Evolutionary conservation across 2,329 filamentous ascomycete genomes (phyloP), one percentile per base, ranked within the genome.

Genomic region (Venturia carpophila): DNA sequence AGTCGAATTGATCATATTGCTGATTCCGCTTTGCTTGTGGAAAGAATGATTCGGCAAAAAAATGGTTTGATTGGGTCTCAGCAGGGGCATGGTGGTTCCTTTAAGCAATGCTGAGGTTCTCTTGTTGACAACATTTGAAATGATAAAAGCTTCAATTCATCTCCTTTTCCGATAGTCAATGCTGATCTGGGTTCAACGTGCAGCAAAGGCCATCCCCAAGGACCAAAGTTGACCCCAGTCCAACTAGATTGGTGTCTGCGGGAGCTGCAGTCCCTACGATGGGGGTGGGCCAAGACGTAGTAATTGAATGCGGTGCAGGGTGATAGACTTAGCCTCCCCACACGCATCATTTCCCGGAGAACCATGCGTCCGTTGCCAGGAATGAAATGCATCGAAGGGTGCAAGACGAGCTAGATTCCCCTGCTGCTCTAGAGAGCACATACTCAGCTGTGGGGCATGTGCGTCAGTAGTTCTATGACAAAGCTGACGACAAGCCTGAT

Each of bases 191-290:
- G 52, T 37, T 34, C 52, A 58, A n/a, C 30, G 30, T 37, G 30
- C 52, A 58, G 52, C 52, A 58, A n/a, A 58, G 52, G 21, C 27
- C 52, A 58, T 58, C 52, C n/a, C 24, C 52, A 58, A 58, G 49
- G 52, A 58, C 3, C 30, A 58, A 37, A 19, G 19, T 24, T 27
- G 11, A 24, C 52, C 24, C 30, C 10, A 37, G 27, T 58, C 24
- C 27, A 19, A 27, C 30, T 34, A 37, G 27, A 58, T 6, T 17
- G 15, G 30, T 19, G 17, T 37, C 37, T 52, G 47, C 47, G 47
- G 47, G 27, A 34, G 17, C 5, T 37, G 15, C 37, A 34, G 30
- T 37, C 24, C 24, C 10, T 37, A 11, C 27, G 27, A 37, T 17
- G 19, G 6, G 52, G 5, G 13, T 34, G 15, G n/a, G 52, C 52